Percentiles rank a stretch among this genome's conserved stretches.
Conservation (phyloP, 2,329 filamentous ascomycete genomes). For the Teratosphaeria gauchensis region DNA sequence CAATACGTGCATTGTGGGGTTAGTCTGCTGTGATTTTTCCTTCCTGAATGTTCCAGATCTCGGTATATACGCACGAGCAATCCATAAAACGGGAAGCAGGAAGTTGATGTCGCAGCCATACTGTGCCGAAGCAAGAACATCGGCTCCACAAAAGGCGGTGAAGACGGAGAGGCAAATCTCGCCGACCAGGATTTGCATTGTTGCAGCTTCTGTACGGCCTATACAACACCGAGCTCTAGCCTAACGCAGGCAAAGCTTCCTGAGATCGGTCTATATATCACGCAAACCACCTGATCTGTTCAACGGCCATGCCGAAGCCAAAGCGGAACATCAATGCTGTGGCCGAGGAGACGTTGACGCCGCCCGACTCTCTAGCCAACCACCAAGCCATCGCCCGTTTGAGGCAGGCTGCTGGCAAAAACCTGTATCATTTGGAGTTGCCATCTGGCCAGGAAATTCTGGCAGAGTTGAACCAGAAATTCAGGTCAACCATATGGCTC, state of each 20-base stretch:
- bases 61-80: neutral
- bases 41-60: neutral
- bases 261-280: neutral
- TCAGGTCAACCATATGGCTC: slow-evolving; percentile 90
- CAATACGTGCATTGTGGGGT: neutral
- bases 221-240: neutral
- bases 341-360: slow-evolving; percentile 58
- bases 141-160: neutral
- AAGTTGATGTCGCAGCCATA: neutral
- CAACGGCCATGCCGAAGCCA: slow-evolving; percentile 54
- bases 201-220: neutral
- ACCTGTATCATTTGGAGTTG: slow-evolving; percentile 70
- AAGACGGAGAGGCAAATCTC: neutral
- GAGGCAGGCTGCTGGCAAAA: slow-evolving; percentile 77
- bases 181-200: neutral
- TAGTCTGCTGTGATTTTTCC: neutral
- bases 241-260: neutral
- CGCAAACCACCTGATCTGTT: neutral
- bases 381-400: slow-evolving; percentile 63
- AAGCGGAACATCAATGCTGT: slow-evolving; percentile 71
- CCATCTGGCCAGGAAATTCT: slow-evolving; percentile 57
- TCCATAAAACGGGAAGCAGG: neutral
- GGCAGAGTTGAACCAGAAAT: slow-evolving; percentile 73
- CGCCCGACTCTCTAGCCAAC: slow-evolving; percentile 45
- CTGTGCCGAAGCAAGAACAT: neutral